phyloP scores from a whole-genome alignment of 129 eudicot genomes.

The Flaveria ramosissima region DNA sequence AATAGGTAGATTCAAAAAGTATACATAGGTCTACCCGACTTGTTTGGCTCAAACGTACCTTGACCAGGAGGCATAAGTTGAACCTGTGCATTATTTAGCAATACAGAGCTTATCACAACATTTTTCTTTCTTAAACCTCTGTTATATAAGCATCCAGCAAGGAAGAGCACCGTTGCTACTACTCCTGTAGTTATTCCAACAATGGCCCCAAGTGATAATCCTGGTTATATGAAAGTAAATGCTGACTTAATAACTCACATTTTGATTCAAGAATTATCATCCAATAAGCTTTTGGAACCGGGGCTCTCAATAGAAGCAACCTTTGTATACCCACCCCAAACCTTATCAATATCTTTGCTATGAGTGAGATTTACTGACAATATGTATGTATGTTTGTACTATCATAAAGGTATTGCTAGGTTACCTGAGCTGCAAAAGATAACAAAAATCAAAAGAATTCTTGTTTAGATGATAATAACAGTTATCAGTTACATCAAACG shows the following conservation, averaged over 20 bases:
- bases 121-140: slow-evolving; percentile 52
- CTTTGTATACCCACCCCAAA: too few relatives aligned
- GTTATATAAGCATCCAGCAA: slow-evolving; percentile 46
- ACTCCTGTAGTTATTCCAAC: slow-evolving; percentile 60
- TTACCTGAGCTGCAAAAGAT: slow-evolving; percentile 69
- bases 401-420: slow-evolving; percentile 22
- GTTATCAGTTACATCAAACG: neutral
- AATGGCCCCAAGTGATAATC: slow-evolving; percentile 64
- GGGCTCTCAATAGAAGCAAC: too few relatives aligned
- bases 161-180: slow-evolving; percentile 46
- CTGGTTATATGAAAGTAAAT: slow-evolving; percentile 45
- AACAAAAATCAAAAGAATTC: neutral
- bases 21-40: too few relatives aligned
- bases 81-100: slow-evolving; percentile 42
- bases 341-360: too few relatives aligned
- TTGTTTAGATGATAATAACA: slow-evolving; percentile 13
- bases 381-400: too few relatives aligned
- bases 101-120: slow-evolving; percentile 27
- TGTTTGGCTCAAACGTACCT: slow-evolving; percentile 10
- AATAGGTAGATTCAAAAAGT: too few relatives aligned
- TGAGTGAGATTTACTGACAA: too few relatives aligned
- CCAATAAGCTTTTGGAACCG: too few relatives aligned
- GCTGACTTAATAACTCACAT: slow-evolving; percentile 18
- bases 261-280: neutral
- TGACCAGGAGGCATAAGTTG: slow-evolving; percentile 38